phyloP scores from a whole-genome alignment of 2,329 filamentous ascomycete genomes.

The Cladosporium phlei region DNA sequence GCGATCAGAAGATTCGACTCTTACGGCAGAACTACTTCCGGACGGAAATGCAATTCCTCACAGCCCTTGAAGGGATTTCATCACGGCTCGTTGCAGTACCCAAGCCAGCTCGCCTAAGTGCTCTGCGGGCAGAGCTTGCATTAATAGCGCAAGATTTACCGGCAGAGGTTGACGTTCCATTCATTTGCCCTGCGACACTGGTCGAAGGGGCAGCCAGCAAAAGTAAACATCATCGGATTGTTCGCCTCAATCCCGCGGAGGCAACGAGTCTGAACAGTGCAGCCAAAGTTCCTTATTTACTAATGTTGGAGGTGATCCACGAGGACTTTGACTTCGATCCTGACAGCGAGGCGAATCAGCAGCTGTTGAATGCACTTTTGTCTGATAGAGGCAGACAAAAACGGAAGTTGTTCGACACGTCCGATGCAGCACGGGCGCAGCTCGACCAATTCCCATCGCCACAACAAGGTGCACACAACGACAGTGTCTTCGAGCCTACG shows the following conservation, averaged over 20 bases:
- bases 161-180: conserved; percentile 76
- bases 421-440: conserved; percentile 56
- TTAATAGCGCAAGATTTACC: conserved; percentile 76
- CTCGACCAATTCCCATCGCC: conserved; percentile 35
- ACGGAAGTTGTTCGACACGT: conserved; percentile 48
- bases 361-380: conserved; percentile 59
- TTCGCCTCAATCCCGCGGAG: conserved; percentile 76
- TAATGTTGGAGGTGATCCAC: conserved; percentile 77
- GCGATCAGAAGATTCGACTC: conserved; percentile 64
- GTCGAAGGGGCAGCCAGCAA: conserved; percentile 68
- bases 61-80: conserved; percentile 76
- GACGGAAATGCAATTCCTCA: conserved; percentile 74
- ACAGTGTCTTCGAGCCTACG: conserved; percentile 80
- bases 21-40: conserved; percentile 78
- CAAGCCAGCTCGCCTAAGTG: conserved; percentile 75
- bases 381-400: conserved; percentile 58
- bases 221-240: conserved; percentile 76
- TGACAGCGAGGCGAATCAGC: conserved; percentile 66
- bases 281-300: conserved; percentile 76
- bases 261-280: conserved; percentile 82
- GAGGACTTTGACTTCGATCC: conserved; percentile 83
- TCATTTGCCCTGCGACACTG: conserved; percentile 72
- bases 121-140: conserved; percentile 73
- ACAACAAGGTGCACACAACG: conserved; percentile 44
- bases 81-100: conserved; percentile 78